A percentile compares a stretch with the other conserved stretches of the same genome.
These are phyloP conservation scores for Liquidambar formosana DNA, from an alignment of 164 flowering plant genomes.

Conservation along the genomic window DNA sequence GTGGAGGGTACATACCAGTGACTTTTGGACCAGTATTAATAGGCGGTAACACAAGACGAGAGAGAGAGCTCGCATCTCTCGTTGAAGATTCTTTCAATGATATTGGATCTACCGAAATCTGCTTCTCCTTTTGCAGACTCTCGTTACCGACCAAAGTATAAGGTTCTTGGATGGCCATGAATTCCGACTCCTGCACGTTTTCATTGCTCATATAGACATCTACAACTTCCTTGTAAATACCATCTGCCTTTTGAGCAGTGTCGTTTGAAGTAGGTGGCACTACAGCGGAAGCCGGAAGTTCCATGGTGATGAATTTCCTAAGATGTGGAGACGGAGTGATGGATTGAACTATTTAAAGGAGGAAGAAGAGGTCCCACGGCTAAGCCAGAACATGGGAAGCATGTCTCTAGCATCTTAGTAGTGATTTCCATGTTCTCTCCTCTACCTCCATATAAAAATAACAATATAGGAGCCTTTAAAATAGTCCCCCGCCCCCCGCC, in stretches of 20 bases:
- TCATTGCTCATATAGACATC: neutral
- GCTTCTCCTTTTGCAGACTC: conserved; percentile 40
- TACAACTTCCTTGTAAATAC: neutral
- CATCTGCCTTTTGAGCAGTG: conserved; percentile 1
- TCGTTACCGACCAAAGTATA: neutral
- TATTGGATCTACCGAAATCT: conserved; percentile 60
- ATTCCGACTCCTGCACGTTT: neutral
- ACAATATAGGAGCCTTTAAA: neutral
- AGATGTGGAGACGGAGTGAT: neutral
- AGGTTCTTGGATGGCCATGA: neutral
- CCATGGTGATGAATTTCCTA: conserved; percentile 7
- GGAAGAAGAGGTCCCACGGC: neutral
- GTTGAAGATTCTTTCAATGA: conserved; percentile 37
- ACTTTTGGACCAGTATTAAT: conserved; percentile 3
- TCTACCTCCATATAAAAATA: neutral
- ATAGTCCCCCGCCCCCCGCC: too few relatives aligned
- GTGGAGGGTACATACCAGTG: conserved; percentile 2
- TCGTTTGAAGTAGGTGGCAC: neutral
- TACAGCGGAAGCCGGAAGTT: neutral
- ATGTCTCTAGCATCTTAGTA: conserved; percentile 18
- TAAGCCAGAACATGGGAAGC: conserved; percentile 23
- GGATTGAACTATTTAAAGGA: conserved; percentile 13
- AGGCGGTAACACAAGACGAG: conserved; percentile 6
- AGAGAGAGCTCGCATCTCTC: conserved; percentile 3
- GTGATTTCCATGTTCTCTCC: conserved; percentile 34